phyloP scores from a whole-genome alignment of 352 stramenopile genomes.

The Globisporangium viniferum region DNA sequence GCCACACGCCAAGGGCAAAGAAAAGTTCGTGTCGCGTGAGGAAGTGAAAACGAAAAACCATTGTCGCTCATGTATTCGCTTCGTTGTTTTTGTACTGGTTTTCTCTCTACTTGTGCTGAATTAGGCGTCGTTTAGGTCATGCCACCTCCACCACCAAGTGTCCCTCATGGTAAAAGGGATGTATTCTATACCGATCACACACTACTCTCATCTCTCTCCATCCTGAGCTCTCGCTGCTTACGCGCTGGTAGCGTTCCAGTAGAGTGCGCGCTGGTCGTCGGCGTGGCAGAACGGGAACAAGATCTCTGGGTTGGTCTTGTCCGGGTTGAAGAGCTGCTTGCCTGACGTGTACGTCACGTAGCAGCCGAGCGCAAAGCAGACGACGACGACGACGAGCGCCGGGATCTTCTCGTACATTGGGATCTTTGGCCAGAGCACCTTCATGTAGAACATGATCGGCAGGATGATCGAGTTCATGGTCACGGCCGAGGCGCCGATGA shows the following conservation, averaged over 20 bases:
- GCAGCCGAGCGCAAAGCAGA: conserved; percentile 21
- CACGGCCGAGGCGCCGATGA: conserved; percentile 27
- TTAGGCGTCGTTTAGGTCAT: background rate
- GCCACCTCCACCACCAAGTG: background rate
- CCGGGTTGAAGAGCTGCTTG: conserved; percentile 23
- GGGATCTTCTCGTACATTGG: conserved; percentile 21
- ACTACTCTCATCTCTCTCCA: background rate
- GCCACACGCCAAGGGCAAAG: no score
- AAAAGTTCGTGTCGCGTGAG: no score
- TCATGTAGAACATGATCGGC: conserved; percentile 25
- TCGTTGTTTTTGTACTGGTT: background rate
- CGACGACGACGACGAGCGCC: conserved; percentile 17
- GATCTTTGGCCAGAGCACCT: conserved; percentile 21
- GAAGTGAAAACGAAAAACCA: background rate
- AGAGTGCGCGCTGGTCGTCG: conserved; percentile 15
- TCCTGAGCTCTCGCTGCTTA: background rate
- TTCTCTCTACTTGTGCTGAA: background rate
- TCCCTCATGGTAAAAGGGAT: background rate
- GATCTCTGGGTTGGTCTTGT: conserved; percentile 6
- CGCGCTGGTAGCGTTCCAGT: conserved; percentile 16
- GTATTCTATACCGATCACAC: background rate
- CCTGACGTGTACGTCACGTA: conserved; percentile 26
- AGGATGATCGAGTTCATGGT: conserved; percentile 27
- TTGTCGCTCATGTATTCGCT: background rate
- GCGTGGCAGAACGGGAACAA: conserved; percentile 20